Evolutionary conservation across 2,329 filamentous ascomycete species (phyloP).

Genomic region (Endocalyx cinctus): DNA sequence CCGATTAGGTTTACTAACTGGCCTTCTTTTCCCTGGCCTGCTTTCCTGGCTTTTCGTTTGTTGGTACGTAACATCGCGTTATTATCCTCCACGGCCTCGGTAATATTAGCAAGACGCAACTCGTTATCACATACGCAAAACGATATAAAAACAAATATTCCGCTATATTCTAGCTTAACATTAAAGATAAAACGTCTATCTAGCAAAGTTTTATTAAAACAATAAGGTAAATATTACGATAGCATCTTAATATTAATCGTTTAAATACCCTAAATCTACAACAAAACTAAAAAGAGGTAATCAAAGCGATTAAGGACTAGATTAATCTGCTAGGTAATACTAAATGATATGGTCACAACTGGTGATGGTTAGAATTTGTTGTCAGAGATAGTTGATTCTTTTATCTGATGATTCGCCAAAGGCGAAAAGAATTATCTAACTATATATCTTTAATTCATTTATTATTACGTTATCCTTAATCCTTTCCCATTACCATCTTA

Average conservation of each 20-base stretch:
- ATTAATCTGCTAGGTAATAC: conserved; percentile 28
- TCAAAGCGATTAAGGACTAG: conserved; percentile 30
- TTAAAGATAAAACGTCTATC: conserved; percentile 2
- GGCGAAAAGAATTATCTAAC: too few species aligned
- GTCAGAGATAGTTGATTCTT: too few species aligned
- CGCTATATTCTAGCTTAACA: conserved; percentile 2
- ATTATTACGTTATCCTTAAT: too few species aligned
- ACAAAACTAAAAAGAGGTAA: not conserved
- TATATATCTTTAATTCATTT: too few species aligned
- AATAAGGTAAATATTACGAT: not conserved
- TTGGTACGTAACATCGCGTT: too few species aligned
- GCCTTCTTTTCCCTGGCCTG: too few species aligned
- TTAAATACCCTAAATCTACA: not conserved
- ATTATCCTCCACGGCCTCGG: conserved; percentile 10
- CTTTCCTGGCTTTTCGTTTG: too few species aligned
- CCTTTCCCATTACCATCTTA: too few species aligned
- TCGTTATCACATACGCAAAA: conserved; percentile 8
- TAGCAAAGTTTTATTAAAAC: conserved; percentile 1
- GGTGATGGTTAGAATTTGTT: too few species aligned
- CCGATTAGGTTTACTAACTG: too few species aligned
- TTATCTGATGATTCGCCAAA: too few species aligned
- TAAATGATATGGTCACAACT: too few species aligned
- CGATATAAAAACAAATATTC: conserved; percentile 7
- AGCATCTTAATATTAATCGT: not conserved
- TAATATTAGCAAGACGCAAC: conserved; percentile 11